Evolutionary conservation across 2,329 filamentous ascomycete genomes (phyloP), one percentile per base, ranked within the genome.

Genomic region (Plectosphaerella cucumerina): DNA sequence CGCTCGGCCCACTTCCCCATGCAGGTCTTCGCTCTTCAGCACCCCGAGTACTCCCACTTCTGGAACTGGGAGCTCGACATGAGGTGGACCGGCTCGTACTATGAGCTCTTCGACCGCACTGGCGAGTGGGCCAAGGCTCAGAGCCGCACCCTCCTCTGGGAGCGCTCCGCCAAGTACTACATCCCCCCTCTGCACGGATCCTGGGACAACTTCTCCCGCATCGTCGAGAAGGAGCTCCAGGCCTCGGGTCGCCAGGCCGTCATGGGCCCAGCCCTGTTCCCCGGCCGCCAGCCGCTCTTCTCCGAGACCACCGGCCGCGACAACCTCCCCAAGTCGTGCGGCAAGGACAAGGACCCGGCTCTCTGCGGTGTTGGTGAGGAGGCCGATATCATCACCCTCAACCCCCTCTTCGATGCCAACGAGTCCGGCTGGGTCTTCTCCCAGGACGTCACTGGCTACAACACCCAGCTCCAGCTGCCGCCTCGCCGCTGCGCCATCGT

Each of bases 321-420:
- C 1, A 70, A 77, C 49, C 74, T 87, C 41, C 84, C 83, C 0
- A 66, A 70, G 3, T 74, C 71, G 2, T 85, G 84, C 60, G 47
- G 37, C 35, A 39, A 35, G 15, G 37, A 23, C 22, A 35, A 48
- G 21, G 35, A 35, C 18, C 59, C 65, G 52, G 59, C 61, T 1
- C 62, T 74, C 50, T 90, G 87, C 68, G 87, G 86, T 51, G 80
- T 89, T 5, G 83, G 80, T 54, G 86, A 90, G 65, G 79, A 84
- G 21, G 87, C 87, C 4, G 87, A 91, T 60, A 76, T 91, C 48
- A 90, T 92, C 63, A 88, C 86, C 0, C 80, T 91, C 59, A 89
- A 90, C 64, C 88, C 88, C 0, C 77, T 91, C 39, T 91, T 91
- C 62, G 85, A 91, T 59, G 79, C 85, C 0, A 77, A 84, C 9